Percentiles rank a stretch among this genome's conserved stretches.
Conservation (phyloP, 2,329 filamentous ascomycete genomes). For the Penicillium sp. region DNA sequence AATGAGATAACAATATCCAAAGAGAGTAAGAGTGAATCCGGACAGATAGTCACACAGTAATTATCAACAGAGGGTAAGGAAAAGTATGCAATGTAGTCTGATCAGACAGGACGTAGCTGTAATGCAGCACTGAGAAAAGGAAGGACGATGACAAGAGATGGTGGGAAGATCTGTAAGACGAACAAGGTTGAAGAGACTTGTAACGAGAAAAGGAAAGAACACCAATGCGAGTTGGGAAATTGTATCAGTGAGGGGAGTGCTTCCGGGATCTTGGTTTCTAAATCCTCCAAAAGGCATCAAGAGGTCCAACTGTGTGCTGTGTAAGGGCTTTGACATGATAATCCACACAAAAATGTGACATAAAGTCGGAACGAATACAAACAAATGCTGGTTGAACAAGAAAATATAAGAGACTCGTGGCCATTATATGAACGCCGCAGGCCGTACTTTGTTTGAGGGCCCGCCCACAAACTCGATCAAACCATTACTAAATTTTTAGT, state of each 20-base stretch:
- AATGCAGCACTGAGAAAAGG: constrained; percentile 8
- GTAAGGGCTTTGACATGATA: neutral
- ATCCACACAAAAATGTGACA: neutral
- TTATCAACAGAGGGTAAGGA: constrained; percentile 21
- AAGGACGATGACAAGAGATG: constrained; percentile 16
- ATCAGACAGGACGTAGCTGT: constrained; percentile 11
- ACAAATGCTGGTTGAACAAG: constrained; percentile 8
- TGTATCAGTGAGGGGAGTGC: neutral
- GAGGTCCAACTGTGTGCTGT: neutral
- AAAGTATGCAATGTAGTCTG: constrained; percentile 8
- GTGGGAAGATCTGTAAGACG: neutral
- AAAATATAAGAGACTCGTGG: constrained; percentile 22
- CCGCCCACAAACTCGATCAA: constrained; percentile 26
- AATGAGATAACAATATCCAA: constrained; percentile 11
- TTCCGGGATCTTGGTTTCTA: neutral
- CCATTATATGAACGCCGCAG: constrained; percentile 22
- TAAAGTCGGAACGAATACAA: constrained; percentile 2
- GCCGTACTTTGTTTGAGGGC: constrained; percentile 23
- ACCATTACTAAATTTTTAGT: constrained; percentile 22
- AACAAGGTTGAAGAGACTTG: neutral
- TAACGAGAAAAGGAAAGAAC: neutral
- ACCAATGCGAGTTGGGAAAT: neutral
- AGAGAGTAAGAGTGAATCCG: constrained; percentile 13
- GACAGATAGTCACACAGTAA: constrained; percentile 11
- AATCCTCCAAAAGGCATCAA: constrained; percentile 1